Percentiles rank a stretch among this genome's conserved stretches.
These are phyloP conservation scores for Exophiala aquamarina DNA, from an alignment of 2,329 filamentous ascomycete species.

Conservation along the genomic window DNA sequence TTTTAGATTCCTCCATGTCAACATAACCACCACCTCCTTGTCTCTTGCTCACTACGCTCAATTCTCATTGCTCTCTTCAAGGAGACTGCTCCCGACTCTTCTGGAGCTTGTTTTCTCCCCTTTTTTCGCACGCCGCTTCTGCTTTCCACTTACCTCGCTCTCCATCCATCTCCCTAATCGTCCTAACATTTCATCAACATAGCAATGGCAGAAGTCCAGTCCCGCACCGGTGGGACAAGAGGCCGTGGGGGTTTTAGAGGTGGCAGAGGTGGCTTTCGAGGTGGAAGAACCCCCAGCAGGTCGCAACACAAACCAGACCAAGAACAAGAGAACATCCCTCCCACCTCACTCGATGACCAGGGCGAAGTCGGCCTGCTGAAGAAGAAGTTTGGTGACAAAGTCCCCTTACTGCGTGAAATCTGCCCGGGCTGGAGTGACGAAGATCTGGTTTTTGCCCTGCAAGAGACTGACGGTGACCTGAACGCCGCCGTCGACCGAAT, in stretches of 20 bases:
- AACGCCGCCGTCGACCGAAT: conserved; percentile 52
- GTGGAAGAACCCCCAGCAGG: conserved; percentile 58
- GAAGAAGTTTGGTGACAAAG: conserved; percentile 79
- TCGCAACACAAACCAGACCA: conserved; percentile 70
- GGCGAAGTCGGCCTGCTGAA: conserved; percentile 90
- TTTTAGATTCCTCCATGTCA: conserved; percentile 18
- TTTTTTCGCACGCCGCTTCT: conserved; percentile 6
- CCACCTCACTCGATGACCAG: conserved; percentile 71
- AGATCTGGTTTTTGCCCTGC: conserved; percentile 87
- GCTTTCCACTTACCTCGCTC: conserved; percentile 19
- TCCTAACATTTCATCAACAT: conserved; percentile 36
- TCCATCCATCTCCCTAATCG: conserved; percentile 22
- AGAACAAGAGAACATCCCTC: conserved; percentile 61
- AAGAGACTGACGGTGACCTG: conserved; percentile 63
- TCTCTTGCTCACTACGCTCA: conserved; percentile 12
- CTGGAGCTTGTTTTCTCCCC: conserved; percentile 27
- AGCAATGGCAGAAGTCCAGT: conserved; percentile 91
- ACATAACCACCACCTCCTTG: conserved; percentile 15
- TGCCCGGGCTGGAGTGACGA: conserved; percentile 95
- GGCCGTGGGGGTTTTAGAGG: conserved; percentile 27
- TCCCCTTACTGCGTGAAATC: conserved; percentile 83
- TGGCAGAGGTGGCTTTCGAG: conserved; percentile 77
- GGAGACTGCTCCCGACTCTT: conserved; percentile 17
- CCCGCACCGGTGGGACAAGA: conserved; percentile 70
- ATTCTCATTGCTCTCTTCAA: conserved; percentile 11